Conservation (phyloP, 2,329 filamentous ascomycete species). For the Beauveria sp. region DNA sequence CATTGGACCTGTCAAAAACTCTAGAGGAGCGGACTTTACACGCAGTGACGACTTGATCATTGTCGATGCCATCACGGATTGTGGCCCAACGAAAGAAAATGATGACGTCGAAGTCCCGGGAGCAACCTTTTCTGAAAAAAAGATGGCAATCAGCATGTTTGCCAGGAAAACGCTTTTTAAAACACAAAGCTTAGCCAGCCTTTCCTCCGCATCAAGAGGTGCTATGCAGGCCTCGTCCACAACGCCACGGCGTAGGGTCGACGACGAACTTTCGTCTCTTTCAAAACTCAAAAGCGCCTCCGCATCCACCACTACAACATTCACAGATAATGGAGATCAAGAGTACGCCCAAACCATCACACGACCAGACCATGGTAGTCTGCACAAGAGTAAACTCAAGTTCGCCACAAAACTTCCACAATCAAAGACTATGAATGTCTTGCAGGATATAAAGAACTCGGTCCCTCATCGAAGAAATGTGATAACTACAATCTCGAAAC, state of each 20-base stretch:
- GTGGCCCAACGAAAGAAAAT: constrained; percentile 10
- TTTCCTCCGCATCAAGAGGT: not conserved
- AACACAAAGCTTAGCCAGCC: constrained; percentile 1
- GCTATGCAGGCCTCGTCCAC: not conserved
- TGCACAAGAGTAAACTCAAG: constrained; percentile 5
- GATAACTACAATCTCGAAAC: not conserved
- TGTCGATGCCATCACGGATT: constrained; percentile 29
- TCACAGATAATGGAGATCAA: constrained; percentile 1
- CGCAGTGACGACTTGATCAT: constrained; percentile 28
- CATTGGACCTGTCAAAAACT: constrained; percentile 30
- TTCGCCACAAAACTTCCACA: constrained; percentile 28
- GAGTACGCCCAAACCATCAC: not conserved
- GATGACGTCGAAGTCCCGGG: not conserved
- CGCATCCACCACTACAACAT: not conserved
- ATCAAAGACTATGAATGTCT: constrained; percentile 36
- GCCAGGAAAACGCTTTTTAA: constrained; percentile 3
- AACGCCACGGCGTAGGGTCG: not conserved
- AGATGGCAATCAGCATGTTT: constrained; percentile 1
- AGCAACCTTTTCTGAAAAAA: not conserved
- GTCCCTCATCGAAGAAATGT: constrained; percentile 27
- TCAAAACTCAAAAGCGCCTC: constrained; percentile 3
- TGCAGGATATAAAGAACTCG: constrained; percentile 38
- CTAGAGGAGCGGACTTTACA: constrained; percentile 26
- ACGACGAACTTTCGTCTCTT: not conserved
- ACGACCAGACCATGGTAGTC: not conserved